Evolutionary conservation across 1,284 basidiomycete species (phyloP), one percentile per base, ranked within the genome.

Genomic region (Cryptococcus hybrid): DNA sequence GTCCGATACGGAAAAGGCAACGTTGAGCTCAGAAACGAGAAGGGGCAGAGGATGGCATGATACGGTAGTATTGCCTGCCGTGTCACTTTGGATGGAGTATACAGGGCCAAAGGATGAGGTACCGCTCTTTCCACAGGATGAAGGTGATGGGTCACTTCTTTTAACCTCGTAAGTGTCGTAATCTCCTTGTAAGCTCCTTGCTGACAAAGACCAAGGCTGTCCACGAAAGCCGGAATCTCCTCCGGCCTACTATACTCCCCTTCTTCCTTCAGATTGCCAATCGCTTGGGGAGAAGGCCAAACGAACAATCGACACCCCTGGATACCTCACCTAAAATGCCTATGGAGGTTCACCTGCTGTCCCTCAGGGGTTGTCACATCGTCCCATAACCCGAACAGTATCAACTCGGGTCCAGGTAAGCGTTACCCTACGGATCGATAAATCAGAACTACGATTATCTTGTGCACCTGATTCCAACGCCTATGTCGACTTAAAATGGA

Each of bases 401-500:
- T 63, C 61, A 1, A 65, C 55, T 39, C 66, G 61, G 47, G 60
- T 71, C 18, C 59, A 59, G 4, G 15, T 75, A 2, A 62, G 84
- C 58, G 84, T 94, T 76, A 91, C 89, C 61, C 81, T 96, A 34
- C 88, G 89, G 30, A 93, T 96, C 62, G 91, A 95, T 69, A 84
- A 88, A 64, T 95, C 92, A 1, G 86, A 83, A 56, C 81, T 96
- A 47, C 86, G 89, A 55, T 79, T 96, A 34, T 90, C 88, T 1
- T 95, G 92, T 65, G 86, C 87, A 56, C 89, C 90, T 0, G 90
- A 92, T 67, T 90, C 91, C 50, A 91, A 92, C 63, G 92, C 94
- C 12, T 83, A 89, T 44, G 89, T 89, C 15, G 87, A 87, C 2
- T 73, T 95, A 37, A 84, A 89, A 51, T 96, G 92, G 92, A n/a